These are phyloP conservation scores for Akanthomyces lecanii DNA, from an alignment of 2,329 filamentous ascomycete genomes.

Conservation along the genomic window DNA sequence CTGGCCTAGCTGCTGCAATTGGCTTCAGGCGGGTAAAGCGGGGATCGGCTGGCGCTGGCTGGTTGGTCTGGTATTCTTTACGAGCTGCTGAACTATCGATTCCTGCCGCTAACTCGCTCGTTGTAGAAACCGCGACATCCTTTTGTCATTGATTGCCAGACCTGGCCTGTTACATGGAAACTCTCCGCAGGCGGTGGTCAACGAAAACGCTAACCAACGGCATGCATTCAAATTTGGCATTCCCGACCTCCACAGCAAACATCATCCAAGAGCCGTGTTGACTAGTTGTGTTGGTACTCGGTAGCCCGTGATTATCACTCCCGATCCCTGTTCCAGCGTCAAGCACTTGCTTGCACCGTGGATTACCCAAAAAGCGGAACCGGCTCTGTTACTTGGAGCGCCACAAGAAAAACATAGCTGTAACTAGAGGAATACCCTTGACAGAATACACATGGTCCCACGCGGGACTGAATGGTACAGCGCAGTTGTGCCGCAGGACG, in stretches of 20 bases:
- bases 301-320: not conserved
- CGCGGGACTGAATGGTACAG: not conserved
- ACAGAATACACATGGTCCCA: not conserved
- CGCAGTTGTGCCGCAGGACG: not conserved
- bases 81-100: not conserved
- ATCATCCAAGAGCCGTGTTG: not conserved
- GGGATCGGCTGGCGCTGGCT: not conserved
- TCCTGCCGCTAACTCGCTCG: not conserved
- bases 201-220: not conserved
- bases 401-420: not conserved
- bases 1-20: not conserved
- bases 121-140: not conserved
- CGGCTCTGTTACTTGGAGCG: not conserved
- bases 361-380: not conserved
- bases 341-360: too few species aligned
- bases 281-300: not conserved
- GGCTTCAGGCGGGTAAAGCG: slow-evolving; percentile 3
- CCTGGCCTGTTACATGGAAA: not conserved
- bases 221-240: not conserved
- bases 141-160: not conserved
- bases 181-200: not conserved
- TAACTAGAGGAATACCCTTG: not conserved
- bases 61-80: not conserved
- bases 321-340: not conserved
- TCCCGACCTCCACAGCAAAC: slow-evolving; percentile 9